phyloP scores from a whole-genome alignment of 2,329 filamentous ascomycete genomes.

The Claviceps capensis region DNA sequence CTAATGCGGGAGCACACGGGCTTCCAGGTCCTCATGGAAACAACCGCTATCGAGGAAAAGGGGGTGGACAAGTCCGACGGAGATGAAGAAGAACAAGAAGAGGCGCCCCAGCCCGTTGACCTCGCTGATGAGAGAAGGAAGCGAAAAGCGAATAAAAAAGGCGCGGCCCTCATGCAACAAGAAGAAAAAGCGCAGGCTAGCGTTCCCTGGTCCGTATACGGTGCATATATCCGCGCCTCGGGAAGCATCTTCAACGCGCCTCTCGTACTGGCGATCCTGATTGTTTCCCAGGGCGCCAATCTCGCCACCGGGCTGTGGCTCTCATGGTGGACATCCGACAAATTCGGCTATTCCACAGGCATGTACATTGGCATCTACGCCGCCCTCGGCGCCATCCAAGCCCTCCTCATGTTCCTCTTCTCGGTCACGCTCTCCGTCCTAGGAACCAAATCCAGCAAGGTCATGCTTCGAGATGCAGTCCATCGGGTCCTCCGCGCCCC shows the following conservation, averaged over 20 bases:
- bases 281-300: slow-evolving; percentile 68
- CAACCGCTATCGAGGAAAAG: slow-evolving; percentile 57
- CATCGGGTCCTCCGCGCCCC: slow-evolving; percentile 56
- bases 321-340: slow-evolving; percentile 80
- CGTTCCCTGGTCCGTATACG: slow-evolving; percentile 70
- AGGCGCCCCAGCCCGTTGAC: slow-evolving; percentile 28
- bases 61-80: slow-evolving; percentile 32
- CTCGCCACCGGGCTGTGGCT: slow-evolving; percentile 86
- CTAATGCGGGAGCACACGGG: slow-evolving; percentile 66
- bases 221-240: slow-evolving; percentile 62
- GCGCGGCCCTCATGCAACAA: slow-evolving; percentile 54
- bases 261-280: slow-evolving; percentile 46
- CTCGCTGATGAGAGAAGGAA: slow-evolving; percentile 21
- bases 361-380: slow-evolving; percentile 62
- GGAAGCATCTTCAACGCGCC: slow-evolving; percentile 57
- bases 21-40: slow-evolving; percentile 76
- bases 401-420: slow-evolving; percentile 66
- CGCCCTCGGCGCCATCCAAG: slow-evolving; percentile 57
- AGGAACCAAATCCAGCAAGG: slow-evolving; percentile 69
- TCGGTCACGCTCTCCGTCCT: slow-evolving; percentile 64
- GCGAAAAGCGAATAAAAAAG: slow-evolving; percentile 45
- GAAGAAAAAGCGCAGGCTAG: slow-evolving; percentile 58
- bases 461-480: slow-evolving; percentile 70
- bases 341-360: slow-evolving; percentile 53
- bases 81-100: slow-evolving; percentile 15